Conservation (phyloP, 495 filamentous ascomycete species). For the Tricharina praecox region DNA sequence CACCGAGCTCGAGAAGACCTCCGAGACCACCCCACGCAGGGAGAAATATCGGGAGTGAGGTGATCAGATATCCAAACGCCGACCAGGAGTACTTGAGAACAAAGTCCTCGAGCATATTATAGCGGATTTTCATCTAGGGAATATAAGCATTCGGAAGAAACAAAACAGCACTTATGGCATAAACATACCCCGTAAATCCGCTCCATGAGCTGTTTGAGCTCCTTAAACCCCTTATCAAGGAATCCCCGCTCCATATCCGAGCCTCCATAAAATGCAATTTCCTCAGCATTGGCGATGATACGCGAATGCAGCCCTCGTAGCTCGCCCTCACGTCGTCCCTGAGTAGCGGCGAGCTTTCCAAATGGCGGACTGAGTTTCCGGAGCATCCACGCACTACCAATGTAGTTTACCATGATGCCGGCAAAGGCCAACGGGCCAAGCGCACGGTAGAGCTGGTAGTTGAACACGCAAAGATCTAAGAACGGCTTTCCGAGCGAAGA, state of each 20-base stretch:
- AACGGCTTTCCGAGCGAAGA: slow-evolving; percentile 92
- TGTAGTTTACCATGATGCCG: slow-evolving; percentile 79
- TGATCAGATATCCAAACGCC: slow-evolving; percentile 85
- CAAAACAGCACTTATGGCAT: too few species aligned
- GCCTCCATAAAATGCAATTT: slow-evolving; percentile 96
- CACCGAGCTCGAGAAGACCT: slow-evolving; percentile 44
- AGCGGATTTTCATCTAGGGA: slow-evolving; percentile 65
- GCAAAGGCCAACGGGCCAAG: slow-evolving; percentile 76
- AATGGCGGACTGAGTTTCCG: slow-evolving; percentile 82
- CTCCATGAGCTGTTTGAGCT: slow-evolving; percentile 88
- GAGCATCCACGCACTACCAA: slow-evolving; percentile 75
- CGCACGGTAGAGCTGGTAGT: slow-evolving; percentile 85
- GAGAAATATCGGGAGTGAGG: slow-evolving; percentile 83
- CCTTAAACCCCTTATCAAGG: slow-evolving; percentile 75
- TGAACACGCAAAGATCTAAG: slow-evolving; percentile 90
- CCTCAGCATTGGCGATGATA: slow-evolving; percentile 91
- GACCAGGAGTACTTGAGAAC: slow-evolving; percentile 92
- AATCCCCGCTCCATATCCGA: slow-evolving; percentile 83
- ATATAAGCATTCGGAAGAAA: too few species aligned
- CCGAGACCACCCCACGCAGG: slow-evolving; percentile 83
- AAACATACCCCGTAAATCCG: slow-evolving; percentile 59
- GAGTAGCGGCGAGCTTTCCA: slow-evolving; percentile 86
- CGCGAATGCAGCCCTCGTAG: slow-evolving; percentile 74
- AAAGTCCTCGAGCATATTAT: slow-evolving; percentile 98
- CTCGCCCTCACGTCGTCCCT: slow-evolving; percentile 83